Conservation (phyloP, 2,329 filamentous ascomycete genomes). For the Cercospora berteroae region DNA sequence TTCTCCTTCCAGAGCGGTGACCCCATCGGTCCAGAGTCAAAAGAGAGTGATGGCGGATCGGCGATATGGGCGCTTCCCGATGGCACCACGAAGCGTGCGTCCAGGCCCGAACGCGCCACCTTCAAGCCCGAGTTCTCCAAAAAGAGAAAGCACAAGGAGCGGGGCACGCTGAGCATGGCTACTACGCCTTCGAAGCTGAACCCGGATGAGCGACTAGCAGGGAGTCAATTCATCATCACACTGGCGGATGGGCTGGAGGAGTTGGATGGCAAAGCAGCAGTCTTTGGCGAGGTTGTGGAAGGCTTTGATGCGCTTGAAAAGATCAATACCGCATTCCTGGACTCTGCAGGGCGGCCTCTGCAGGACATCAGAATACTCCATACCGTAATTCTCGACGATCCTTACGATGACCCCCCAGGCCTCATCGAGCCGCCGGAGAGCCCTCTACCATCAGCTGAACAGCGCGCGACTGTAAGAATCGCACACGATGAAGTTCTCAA, state of each 20-base stretch:
- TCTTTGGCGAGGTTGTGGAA: slow-evolving; percentile 94
- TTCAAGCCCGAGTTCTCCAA: slow-evolving; percentile 83
- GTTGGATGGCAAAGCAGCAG: slow-evolving; percentile 86
- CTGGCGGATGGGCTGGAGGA: slow-evolving; percentile 86
- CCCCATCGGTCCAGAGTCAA: slow-evolving; percentile 79
- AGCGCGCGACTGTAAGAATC: slow-evolving; percentile 88
- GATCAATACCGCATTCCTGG: slow-evolving; percentile 85
- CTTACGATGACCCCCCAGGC: slow-evolving; percentile 77
- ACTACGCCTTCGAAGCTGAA: slow-evolving; percentile 74
- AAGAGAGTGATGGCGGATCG: slow-evolving; percentile 84
- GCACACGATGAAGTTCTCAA: slow-evolving; percentile 82
- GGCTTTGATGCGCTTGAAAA: slow-evolving; percentile 92
- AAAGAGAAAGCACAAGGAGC: slow-evolving; percentile 83
- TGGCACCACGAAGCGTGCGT: slow-evolving; percentile 63
- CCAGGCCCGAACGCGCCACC: slow-evolving; percentile 39
- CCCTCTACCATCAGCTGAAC: slow-evolving; percentile 76
- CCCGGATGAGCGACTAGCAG: slow-evolving; percentile 77
- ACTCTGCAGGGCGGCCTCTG: slow-evolving; percentile 79
- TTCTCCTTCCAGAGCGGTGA: slow-evolving; percentile 97
- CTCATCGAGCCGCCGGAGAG: slow-evolving; percentile 75
- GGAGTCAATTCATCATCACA: slow-evolving; percentile 91
- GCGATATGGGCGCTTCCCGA: slow-evolving; percentile 87
- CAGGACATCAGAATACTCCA: slow-evolving; percentile 95
- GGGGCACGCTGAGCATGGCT: slow-evolving; percentile 97
- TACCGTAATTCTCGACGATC: slow-evolving; percentile 87